Base-by-base conservation (phyloP, 1,139 yeast species). In the Blastobotrys apis region DNA sequence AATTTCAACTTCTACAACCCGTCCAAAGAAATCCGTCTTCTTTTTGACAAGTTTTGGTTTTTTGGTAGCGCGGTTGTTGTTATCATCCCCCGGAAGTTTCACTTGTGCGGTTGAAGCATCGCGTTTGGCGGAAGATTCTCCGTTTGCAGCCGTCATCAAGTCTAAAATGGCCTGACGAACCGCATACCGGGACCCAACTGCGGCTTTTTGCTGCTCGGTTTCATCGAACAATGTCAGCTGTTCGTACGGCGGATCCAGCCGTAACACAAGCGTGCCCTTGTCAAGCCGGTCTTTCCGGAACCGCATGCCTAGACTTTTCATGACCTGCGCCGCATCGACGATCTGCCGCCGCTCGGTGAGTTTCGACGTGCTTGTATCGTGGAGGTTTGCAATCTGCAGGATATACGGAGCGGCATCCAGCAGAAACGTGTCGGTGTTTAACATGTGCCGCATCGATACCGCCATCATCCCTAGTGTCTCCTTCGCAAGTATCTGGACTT, bases 241-340 rank as follows among this genome's bases (percentile, higher is more conserved):
- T 47, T 66, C 68, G n/a, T 66, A 39, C 1, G 69, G 64, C 42
- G 71, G 71, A 9, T 67, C 69, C 8, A 64, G 43, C 17, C 60
- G 53, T 36, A 53, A 58, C 10, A 58, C 58, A 20, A 48, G 39
- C 2, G 60, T 47, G 1, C 68, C 68, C 27, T 52, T 56, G 6
- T 63, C 68, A 5, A 60, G 51, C 34, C 53, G 52, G 31, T 60
- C 64, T 31, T 59, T 56, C 9, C 47, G 30, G 30, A 62, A 53
- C 26, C 48, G 39, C 5, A 65, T n/a, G 12, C 57, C 60, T 4
- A 60, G 37, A 12, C 53, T 56, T 6, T 48, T 41, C 60, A 66
- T 53, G 5, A 55, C 54, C 3, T 45, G 44, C 1, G 64, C 65
- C 4, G 59, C 49, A 20, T 55, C 50, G 12, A 43, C 33, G 5